Evolutionary conservation across 2,329 filamentous ascomycete genomes (phyloP), one percentile per base, ranked within the genome.

Genomic region (Verticillium longisporum): DNA sequence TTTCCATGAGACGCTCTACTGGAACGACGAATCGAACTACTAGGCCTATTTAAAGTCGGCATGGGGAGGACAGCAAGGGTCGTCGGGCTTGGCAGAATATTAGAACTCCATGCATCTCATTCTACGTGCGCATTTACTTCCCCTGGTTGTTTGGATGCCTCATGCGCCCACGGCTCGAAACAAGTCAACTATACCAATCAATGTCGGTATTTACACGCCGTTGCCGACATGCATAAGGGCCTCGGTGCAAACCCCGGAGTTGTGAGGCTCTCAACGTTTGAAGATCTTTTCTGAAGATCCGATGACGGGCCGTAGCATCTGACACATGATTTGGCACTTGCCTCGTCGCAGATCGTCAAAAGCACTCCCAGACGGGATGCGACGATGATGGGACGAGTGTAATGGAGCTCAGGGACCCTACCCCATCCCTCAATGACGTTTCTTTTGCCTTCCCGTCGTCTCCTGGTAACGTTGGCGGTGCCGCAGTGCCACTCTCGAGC

Each of bases 21-120:
- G 80, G 80, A 83, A 83, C 62, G 74, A 83, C 63, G 68, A 80
- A 67, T 69, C 73, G 36, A 70, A 70, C 18, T 82, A 81, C 66
- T 82, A 68, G 62, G 26, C 38, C 45, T 4, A 50, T 9, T 7
- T 18, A 7, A 11, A 6, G 4, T 21, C 41, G 18, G 9, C n/a
- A n/a, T 3, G 3, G 45, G n/a, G 1, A 3, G 9, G 7, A 50
- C 9, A 9, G 18, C 10, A 7, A 10, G 45, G 45, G n/a, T 50
- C 45, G 45, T 18, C 26, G 26, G 26, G n/a, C 45, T 3, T 26
- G n/a, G 18, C 18, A 26, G 13, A 50, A 18, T 11, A 26, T 10
- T 36, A 18, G 45, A 50, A 3, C 9, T 18, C 18, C 21, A 50
- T 50, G 45, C 45, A 50, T 26, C 26, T 26, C 26, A 26, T 50